Percentiles rank a stretch among this genome's conserved stretches.
These are phyloP conservation scores for Glebionis coronaria DNA, from an alignment of 129 eudicot genomes.

Conservation along the genomic window DNA sequence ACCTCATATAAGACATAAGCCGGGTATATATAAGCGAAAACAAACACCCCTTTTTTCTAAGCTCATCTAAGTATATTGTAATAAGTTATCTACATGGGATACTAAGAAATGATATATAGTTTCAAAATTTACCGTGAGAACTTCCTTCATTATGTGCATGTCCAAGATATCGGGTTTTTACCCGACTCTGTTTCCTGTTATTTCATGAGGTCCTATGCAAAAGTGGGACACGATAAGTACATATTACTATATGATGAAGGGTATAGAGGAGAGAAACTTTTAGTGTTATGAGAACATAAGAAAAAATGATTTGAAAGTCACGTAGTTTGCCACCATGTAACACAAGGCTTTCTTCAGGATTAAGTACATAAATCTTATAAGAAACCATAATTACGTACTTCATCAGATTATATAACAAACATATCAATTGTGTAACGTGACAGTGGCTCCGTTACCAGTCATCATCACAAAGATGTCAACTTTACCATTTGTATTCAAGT, in stretches of 20 bases:
- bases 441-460: conserved; percentile 97
- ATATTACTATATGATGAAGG: not conserved
- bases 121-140: conserved; percentile 60
- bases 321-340: conserved; percentile 97
- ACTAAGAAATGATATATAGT: not conserved
- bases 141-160: conserved; percentile 96
- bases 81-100: not conserved
- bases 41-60: too few species aligned
- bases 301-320: conserved; percentile 7
- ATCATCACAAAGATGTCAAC: conserved; percentile 97
- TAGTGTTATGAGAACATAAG: not conserved
- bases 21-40: too few species aligned
- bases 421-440: not conserved
- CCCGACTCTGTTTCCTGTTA: conserved; percentile 94
- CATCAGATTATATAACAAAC: too few species aligned
- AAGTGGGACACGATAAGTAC: not conserved
- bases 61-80: too few species aligned
- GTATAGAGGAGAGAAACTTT: not conserved
- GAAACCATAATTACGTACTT: not conserved
- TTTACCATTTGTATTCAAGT: conserved; percentile 75
- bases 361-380: conserved; percentile 75
- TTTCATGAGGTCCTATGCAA: conserved; percentile 76
- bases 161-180: conserved; percentile 93
- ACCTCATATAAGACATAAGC: too few species aligned
- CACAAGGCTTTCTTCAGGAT: conserved; percentile 88